phyloP scores from a whole-genome alignment of 352 stramenopile species.

The Globisporangium echinulatum region DNA sequence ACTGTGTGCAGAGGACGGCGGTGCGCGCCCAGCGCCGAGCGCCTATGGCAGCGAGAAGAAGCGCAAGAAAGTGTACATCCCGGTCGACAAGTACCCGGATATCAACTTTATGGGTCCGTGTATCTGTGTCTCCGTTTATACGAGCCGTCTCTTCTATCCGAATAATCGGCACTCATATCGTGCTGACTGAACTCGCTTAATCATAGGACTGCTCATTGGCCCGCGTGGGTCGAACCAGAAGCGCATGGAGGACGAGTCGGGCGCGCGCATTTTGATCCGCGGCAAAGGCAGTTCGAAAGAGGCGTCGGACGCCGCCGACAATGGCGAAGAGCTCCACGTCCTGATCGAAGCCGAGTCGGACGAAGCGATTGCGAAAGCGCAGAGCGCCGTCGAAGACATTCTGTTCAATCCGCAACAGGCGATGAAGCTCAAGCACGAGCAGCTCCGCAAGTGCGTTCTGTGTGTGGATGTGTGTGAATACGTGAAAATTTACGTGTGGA shows the following conservation, averaged over 20 bases:
- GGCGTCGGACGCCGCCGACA: conserved; percentile 73
- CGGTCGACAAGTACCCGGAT: conserved; percentile 87
- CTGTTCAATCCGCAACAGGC: conserved; percentile 89
- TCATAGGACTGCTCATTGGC: conserved; percentile 74
- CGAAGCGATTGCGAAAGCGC: conserved; percentile 80
- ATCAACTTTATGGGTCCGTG: conserved; percentile 90
- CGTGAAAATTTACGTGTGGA: too few species aligned
- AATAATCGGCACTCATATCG: too few species aligned
- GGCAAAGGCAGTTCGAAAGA: conserved; percentile 85
- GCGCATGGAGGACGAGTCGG: conserved; percentile 89
- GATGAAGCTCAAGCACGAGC: conserved; percentile 88
- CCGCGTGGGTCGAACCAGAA: conserved; percentile 89
- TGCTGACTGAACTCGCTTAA: too few species aligned
- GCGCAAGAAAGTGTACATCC: conserved; percentile 90
- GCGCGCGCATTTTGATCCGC: conserved; percentile 88
- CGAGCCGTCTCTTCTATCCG: too few species aligned
- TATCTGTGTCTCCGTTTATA: not conserved
- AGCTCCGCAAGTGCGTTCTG: conserved; percentile 68
- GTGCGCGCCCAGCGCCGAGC: conserved; percentile 26
- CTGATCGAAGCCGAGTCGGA: conserved; percentile 88
- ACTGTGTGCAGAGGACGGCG: conserved; percentile 20
- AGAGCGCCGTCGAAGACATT: conserved; percentile 85
- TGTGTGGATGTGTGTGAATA: not conserved
- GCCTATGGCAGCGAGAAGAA: conserved; percentile 49
- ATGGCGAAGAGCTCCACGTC: conserved; percentile 87